Conservation (phyloP, 2,329 filamentous ascomycete species). For the Xylariaceae sp. region DNA sequence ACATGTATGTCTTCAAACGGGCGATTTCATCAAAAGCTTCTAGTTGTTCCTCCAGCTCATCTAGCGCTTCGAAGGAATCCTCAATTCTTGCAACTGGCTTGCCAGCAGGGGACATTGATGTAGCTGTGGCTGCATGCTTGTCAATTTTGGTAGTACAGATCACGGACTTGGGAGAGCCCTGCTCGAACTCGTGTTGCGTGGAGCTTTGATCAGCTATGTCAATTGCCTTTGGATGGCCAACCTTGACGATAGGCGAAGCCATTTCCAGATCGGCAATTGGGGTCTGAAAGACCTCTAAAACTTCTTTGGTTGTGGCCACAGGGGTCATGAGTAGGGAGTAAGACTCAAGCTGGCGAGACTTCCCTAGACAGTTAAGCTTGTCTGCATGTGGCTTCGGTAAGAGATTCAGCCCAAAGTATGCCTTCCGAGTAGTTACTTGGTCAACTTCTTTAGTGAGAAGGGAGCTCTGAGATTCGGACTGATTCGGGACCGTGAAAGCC, state of each 20-base stretch:
- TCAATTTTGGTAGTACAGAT: constrained; percentile 29
- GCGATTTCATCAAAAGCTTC: constrained; percentile 45
- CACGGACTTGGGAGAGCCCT: constrained; percentile 16
- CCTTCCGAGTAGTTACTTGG: constrained; percentile 22
- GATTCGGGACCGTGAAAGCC: constrained; percentile 18
- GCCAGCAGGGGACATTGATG: constrained; percentile 30
- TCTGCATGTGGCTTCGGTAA: constrained; percentile 35
- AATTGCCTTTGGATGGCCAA: constrained; percentile 14
- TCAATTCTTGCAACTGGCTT: constrained; percentile 51
- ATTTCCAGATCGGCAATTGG: constrained; percentile 15
- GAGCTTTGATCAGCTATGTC: constrained; percentile 10
- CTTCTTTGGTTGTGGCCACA: constrained; percentile 23
- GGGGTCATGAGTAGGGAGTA: constrained; percentile 41
- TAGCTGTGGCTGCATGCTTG: constrained; percentile 36
- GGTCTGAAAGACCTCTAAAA: constrained; percentile 15
- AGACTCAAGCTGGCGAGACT: constrained; percentile 32
- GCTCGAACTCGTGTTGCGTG: constrained; percentile 8
- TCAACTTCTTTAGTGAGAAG: constrained; percentile 14
- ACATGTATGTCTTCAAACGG: constrained; percentile 20
- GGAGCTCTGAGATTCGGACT: constrained; percentile 9
- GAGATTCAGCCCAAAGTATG: constrained; percentile 52
- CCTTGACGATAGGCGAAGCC: constrained; percentile 16
- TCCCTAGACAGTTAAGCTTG: constrained; percentile 19
- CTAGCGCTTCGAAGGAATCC: constrained; percentile 60
- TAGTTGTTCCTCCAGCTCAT: constrained; percentile 58